Evolutionary conservation across 495 filamentous ascomycete genomes (phyloP), one percentile per base, ranked within the genome.

Genomic region (Friedmanniomyces endolithicus): DNA sequence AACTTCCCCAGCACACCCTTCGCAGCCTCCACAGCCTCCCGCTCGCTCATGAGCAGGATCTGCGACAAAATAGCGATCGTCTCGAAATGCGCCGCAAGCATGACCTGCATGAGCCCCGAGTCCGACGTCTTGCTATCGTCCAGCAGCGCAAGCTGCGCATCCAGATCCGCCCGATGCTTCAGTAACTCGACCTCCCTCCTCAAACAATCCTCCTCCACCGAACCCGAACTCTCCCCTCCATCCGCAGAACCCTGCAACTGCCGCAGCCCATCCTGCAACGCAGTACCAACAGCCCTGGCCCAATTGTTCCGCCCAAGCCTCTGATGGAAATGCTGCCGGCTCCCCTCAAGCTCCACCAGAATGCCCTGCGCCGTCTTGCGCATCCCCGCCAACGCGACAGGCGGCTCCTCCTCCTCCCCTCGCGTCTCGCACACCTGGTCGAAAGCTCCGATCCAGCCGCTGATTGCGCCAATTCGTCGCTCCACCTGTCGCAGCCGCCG

Each of bases 381-480:
- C 74, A 96, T 88, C 6, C 85, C 80, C 19, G 75, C 65, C 25
- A 97, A 69, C 46, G 78, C 83, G 2, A 71, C 67, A 66, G 90
- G 82, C 1, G 78, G 71, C 14, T 82, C 76, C 48, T 86, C 83
- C 6, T 56, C 52, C 35, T 76, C 72, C 46, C 86, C 87, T 12
- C 80, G 76, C 11, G 70, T 73, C 19, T 84, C 88, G 62, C 83
- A 88, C 6, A 90, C 83, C 19, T 75, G 72, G 54, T 97, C 94
- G 62, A 99, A 97, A 22, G 87, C 89, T 11, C 85, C 86, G 63
- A 95, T 84, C 92, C 92, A 99, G 0, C 86, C 80, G 6, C 84
- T 89, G 25, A 99, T 74, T 54, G 94, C 75, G 2, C 78, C 77
- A 53, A 94, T 94, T 31, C 92, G 77, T 59, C 87, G 76, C 69